phyloP scores from a whole-genome alignment of 2,329 filamentous ascomycete species.

The Tetracladium maxilliforme region DNA sequence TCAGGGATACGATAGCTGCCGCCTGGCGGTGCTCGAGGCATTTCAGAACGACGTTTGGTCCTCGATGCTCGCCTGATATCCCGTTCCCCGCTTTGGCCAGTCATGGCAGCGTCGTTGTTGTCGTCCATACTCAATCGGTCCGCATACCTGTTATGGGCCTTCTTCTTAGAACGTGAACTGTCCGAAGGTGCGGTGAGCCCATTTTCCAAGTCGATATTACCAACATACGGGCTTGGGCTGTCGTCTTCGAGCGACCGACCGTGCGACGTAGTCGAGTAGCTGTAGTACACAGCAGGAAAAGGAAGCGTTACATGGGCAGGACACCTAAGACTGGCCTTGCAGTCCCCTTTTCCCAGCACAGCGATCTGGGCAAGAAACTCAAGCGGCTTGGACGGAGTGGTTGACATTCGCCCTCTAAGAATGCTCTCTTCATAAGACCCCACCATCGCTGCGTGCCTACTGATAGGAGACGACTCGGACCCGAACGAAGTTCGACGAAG shows the following conservation, averaged over 20 bases:
- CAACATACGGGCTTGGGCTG: constrained; percentile 90
- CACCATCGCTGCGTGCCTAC: constrained; percentile 91
- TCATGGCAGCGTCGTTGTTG: no score
- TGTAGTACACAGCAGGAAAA: constrained; percentile 94
- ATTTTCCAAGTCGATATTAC: constrained; percentile 81
- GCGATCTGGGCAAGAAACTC: constrained; percentile 93
- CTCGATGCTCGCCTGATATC: constrained; percentile 33
- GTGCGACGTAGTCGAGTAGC: constrained; percentile 57
- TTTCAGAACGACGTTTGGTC: constrained; percentile 41
- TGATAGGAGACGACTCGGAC: constrained; percentile 60
- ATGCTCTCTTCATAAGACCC: constrained; percentile 98
- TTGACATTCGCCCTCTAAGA: constrained; percentile 88
- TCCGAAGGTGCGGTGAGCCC: constrained; percentile 42
- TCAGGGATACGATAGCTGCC: constrained; percentile 90
- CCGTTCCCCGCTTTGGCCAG: no score
- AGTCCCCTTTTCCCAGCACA: constrained; percentile 77
- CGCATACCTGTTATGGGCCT: no score
- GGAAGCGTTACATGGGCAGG: constrained; percentile 81
- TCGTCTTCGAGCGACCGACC: constrained; percentile 56
- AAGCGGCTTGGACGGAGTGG: constrained; percentile 79
- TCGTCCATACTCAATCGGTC: no score
- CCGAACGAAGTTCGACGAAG: constrained; percentile 54
- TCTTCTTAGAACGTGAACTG: no score
- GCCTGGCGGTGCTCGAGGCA: constrained; percentile 58
- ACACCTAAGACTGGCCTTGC: constrained; percentile 71